Evolutionary conservation across 2,329 filamentous ascomycete species (phyloP), one percentile per base, ranked within the genome.

Genomic region (Fusarium tjaetaba): DNA sequence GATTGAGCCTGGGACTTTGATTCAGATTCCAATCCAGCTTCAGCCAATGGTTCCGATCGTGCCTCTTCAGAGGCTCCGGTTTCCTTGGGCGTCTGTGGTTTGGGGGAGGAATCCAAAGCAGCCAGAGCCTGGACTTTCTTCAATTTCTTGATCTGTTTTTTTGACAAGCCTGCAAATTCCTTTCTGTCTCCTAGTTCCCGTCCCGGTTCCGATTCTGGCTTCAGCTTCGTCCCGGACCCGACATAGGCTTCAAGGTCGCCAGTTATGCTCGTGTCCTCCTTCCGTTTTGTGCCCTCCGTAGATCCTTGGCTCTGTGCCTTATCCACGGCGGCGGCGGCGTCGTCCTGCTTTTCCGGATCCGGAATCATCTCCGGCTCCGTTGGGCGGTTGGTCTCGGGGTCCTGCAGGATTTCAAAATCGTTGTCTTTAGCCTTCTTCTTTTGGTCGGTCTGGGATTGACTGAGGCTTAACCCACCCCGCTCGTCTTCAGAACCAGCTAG

Each of bases 351-450:
- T 78, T 66, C 77, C 76, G 70, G 74, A 53, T 71, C 73, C 74
- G 74, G 73, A 66, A 70, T 72, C 71, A 49, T 56, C 42, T 70
- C 72, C 74, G 73, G 71, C 68, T 78, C 72, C 70, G 73, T 65
- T 70, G 66, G 69, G 65, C 63, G 65, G 30, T 65, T 71, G 60
- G 65, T 74, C 65, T 81, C 68, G 66, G 76, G 69, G 73, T 80
- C 76, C 75, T 81, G 77, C 71, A 74, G 69, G 65, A 70, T 68
- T 72, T 77, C 68, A 78, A 72, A 73, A 73, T 77, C 78, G 68
- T 70, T 69, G 70, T 79, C 72, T 76, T 81, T 80, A 79, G 79
- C 72, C 71, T 78, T 79, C 61, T 81, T 81, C 66, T 82, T 79
- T 66, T 82, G 80, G 65, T 80, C 77, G 66, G 79, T 80, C 67